phyloP scores from a whole-genome alignment of 2,329 filamentous ascomycete species.

The Hymenoscyphus fructigenus region DNA sequence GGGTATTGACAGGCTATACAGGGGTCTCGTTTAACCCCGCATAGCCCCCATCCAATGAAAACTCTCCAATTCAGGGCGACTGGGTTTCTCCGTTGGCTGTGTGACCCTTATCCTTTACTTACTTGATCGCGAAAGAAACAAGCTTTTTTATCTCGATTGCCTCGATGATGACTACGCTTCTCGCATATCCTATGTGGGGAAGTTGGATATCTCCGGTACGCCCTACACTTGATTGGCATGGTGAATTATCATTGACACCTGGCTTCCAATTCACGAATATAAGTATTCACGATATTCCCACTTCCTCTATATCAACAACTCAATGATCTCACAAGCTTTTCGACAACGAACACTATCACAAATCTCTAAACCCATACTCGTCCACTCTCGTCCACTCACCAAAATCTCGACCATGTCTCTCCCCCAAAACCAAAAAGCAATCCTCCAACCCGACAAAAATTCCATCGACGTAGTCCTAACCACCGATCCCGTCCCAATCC shows the following conservation, averaged over 20 bases:
- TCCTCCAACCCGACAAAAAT: conserved; percentile 3
- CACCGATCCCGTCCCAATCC: neutral
- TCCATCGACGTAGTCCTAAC: neutral
- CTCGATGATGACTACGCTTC: neutral
- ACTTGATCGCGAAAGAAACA: neutral
- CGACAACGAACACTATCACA: neutral
- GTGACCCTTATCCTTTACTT: neutral
- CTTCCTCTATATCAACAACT: neutral
- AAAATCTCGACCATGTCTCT: neutral
- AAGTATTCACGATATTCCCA: neutral
- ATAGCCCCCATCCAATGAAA: neutral
- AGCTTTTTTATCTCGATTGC: neutral
- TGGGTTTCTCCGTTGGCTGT: neutral
- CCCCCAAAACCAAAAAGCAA: neutral
- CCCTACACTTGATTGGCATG: neutral
- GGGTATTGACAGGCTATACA: neutral
- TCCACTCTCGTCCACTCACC: neutral
- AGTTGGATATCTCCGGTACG: neutral
- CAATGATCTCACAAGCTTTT: neutral
- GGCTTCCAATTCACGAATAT: neutral
- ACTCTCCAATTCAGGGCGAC: neutral
- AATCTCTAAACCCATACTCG: neutral
- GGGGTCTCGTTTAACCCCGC: neutral
- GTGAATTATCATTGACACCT: neutral
- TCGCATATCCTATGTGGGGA: neutral